Evolutionary conservation across 164 flowering plant species (phyloP).

Genomic region (Brasenia schreberi): DNA sequence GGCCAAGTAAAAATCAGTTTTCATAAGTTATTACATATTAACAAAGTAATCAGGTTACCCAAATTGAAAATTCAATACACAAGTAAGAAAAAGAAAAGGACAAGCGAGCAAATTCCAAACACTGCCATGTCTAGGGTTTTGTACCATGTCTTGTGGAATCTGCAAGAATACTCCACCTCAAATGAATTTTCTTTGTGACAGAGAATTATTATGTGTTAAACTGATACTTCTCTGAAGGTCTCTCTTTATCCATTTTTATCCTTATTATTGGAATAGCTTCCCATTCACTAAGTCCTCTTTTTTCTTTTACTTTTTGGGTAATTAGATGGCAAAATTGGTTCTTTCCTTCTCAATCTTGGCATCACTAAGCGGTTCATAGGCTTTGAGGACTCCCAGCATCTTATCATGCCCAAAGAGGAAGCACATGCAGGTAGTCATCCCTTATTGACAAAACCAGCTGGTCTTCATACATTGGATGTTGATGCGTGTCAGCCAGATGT

Average conservation of each 20-base stretch:
- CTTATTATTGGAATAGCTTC: too few species aligned
- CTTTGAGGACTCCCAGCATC: slow-evolving; percentile 38
- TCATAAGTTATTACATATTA: neutral
- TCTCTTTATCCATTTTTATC: neutral
- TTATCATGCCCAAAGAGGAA: slow-evolving; percentile 33
- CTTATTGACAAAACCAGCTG: slow-evolving; percentile 33
- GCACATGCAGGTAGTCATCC: slow-evolving; percentile 25
- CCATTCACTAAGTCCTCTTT: neutral
- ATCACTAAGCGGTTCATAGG: slow-evolving; percentile 40
- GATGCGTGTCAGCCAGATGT: slow-evolving; percentile 13
- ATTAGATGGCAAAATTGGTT: slow-evolving; percentile 26
- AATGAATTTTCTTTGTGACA: neutral
- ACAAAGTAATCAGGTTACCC: too few species aligned
- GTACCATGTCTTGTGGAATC: too few species aligned
- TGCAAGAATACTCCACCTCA: too few species aligned
- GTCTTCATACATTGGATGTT: slow-evolving; percentile 16
- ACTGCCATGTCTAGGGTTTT: too few species aligned
- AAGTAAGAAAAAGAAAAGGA: too few species aligned
- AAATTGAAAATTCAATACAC: too few species aligned
- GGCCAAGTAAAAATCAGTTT: neutral
- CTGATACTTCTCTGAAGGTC: neutral
- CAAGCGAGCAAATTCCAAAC: too few species aligned
- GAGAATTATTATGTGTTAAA: neutral
- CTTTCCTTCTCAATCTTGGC: slow-evolving; percentile 34
- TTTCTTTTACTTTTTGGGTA: slow-evolving; percentile 5